These are phyloP conservation scores for Pseudogymnoascus sp. DNA, from an alignment of 2,329 filamentous ascomycete species.

Conservation along the genomic window DNA sequence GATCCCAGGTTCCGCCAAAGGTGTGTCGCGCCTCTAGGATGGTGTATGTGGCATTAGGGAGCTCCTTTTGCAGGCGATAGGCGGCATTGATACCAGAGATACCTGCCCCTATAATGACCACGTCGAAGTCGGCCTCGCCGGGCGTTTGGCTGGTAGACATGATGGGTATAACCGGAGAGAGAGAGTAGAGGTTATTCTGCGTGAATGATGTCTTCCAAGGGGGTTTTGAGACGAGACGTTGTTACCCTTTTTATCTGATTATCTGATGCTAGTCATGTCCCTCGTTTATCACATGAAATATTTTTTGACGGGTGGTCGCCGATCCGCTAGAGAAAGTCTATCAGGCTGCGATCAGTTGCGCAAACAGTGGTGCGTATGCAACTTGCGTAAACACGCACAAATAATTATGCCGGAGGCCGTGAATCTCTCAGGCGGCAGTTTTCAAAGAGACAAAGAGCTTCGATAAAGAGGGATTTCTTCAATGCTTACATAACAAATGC, in stretches of 20 bases:
- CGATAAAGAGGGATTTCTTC: neutral
- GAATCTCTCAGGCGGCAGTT: neutral
- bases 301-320: neutral
- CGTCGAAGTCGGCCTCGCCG: slow-evolving; percentile 32
- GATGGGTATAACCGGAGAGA: neutral
- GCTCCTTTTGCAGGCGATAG: slow-evolving; percentile 52
- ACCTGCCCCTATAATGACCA: slow-evolving; percentile 60
- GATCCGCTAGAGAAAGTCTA: neutral
- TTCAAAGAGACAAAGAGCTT: neutral
- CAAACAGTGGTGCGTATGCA: neutral
- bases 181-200: neutral
- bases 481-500: neutral
- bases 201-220: neutral
- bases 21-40: slow-evolving; percentile 56
- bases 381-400: neutral
- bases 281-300: slow-evolving; percentile 7
- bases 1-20: slow-evolving; percentile 66
- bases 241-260: neutral
- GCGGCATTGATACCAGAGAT: slow-evolving; percentile 65
- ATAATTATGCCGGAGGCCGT: neutral
- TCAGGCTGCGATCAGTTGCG: neutral
- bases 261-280: neutral
- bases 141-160: neutral
- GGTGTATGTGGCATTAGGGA: slow-evolving; percentile 46
- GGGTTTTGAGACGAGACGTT: neutral